These are phyloP conservation scores for Chamaenerion angustifolium DNA, from an alignment of 345 rosid genomes.

Conservation along the genomic window DNA sequence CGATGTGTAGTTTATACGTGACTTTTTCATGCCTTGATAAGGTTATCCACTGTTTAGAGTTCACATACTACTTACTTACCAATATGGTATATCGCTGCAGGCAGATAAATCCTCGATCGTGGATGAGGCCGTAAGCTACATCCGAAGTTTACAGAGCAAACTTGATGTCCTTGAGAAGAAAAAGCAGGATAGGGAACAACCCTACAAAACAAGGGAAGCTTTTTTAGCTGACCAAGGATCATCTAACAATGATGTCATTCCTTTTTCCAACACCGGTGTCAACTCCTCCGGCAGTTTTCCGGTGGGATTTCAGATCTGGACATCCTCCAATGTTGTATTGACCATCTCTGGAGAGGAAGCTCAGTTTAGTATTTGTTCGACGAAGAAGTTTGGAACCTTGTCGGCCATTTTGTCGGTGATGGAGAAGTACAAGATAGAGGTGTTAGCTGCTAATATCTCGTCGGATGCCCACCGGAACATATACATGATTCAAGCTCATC, in stretches of 20 bases:
- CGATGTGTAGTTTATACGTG: too few relatives aligned
- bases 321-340: constrained; percentile 37
- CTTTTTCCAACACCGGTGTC: neutral
- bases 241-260: constrained; percentile 4
- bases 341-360: constrained; percentile 37
- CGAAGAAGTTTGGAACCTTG: constrained; percentile 27
- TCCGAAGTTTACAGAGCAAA: constrained; percentile 26
- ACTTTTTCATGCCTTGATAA: too few relatives aligned
- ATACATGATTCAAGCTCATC: constrained; percentile 26
- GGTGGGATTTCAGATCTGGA: constrained; percentile 34
- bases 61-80: too few relatives aligned
- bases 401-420: constrained; percentile 24
- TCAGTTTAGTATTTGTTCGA: constrained; percentile 33
- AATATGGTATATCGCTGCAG: too few relatives aligned
- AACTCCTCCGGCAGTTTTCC: constrained; percentile 19
- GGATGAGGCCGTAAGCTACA: constrained; percentile 50
- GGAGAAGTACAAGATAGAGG: constrained; percentile 37
- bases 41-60: too few relatives aligned
- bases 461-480: constrained; percentile 20
- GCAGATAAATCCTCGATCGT: constrained; percentile 63
- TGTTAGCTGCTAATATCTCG: constrained; percentile 33
- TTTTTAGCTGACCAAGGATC: constrained; percentile 39
- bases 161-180: constrained; percentile 28
- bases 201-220: constrained; percentile 22
- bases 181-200: constrained; percentile 36